Evolutionary conservation across 1,139 yeast species (phyloP).

Genomic region (Lodderomyces jiufengensis): DNA sequence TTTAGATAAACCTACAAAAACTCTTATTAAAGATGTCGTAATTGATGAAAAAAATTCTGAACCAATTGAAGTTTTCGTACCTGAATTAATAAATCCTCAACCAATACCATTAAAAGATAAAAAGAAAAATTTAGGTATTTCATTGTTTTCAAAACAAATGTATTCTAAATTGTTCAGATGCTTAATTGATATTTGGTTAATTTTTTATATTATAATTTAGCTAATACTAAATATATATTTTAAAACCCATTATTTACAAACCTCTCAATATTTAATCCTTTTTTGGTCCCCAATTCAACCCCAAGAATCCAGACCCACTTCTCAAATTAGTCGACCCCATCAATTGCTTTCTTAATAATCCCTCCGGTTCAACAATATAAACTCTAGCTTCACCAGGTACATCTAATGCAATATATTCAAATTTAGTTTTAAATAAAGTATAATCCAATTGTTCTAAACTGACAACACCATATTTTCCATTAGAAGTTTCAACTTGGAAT

Average conservation of each 20-base stretch:
- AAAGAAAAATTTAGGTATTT: not conserved
- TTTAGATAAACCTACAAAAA: slow-evolving; percentile 15
- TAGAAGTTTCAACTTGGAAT: slow-evolving; percentile 74
- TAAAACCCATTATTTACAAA: no score
- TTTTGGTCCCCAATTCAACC: slow-evolving; percentile 83
- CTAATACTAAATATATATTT: no score
- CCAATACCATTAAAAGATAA: not conserved
- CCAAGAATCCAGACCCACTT: slow-evolving; percentile 57
- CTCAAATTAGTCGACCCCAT: slow-evolving; percentile 11
- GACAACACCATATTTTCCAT: slow-evolving; percentile 57
- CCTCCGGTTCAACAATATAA: slow-evolving; percentile 74
- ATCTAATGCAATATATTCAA: slow-evolving; percentile 72
- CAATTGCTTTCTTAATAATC: slow-evolving; percentile 39
- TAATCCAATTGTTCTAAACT: slow-evolving; percentile 74
- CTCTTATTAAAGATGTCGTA: not conserved
- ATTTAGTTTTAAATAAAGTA: slow-evolving; percentile 65
- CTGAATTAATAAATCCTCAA: not conserved
- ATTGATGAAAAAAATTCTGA: not conserved
- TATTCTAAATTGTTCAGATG: no score
- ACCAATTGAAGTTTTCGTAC: slow-evolving; percentile 3
- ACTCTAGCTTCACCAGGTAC: slow-evolving; percentile 67
- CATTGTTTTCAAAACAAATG: no score
- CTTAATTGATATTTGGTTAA: no score
- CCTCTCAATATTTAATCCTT: no score
- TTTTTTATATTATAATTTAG: no score